These are phyloP conservation scores for Fonticula alba DNA, from an alignment of 78 protist genomes.

Conservation along the genomic window DNA sequence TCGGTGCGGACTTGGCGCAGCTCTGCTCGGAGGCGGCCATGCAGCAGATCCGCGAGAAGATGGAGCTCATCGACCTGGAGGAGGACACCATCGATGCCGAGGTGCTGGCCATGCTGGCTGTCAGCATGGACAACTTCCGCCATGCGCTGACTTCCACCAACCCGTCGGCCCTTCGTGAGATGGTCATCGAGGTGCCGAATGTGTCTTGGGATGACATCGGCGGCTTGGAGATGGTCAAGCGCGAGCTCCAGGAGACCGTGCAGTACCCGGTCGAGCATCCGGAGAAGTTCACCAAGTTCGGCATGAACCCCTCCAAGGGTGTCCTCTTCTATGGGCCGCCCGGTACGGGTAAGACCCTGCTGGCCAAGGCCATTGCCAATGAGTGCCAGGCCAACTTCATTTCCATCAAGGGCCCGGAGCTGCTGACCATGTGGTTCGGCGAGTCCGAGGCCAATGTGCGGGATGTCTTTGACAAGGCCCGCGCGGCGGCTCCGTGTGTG, in stretches of 20 bases:
- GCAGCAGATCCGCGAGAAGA: conserved; percentile 97
- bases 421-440: conserved; percentile 99
- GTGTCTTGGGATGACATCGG: conserved; percentile 99
- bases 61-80: conserved; percentile 97
- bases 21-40: conserved; percentile 98
- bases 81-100: conserved; percentile 97
- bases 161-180: conserved; percentile 99
- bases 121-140: conserved; percentile 71
- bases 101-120: conserved; percentile 87
- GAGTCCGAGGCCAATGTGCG: conserved; percentile 99
- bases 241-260: conserved; percentile 61
- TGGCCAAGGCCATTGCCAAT: conserved; percentile 99
- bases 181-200: conserved; percentile 96
- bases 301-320: conserved; percentile 93
- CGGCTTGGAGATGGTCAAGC: conserved; percentile 81
- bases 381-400: conserved; percentile 99
- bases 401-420: conserved; percentile 92
- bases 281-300: conserved; percentile 94
- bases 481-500: conserved; percentile 99
- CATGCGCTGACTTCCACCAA: conserved; percentile 70
- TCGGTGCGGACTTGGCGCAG: conserved; percentile 97
- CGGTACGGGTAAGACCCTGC: conserved; percentile 99
- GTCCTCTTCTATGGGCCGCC: conserved; percentile 99
- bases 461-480: conserved; percentile 98
- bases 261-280: conserved; percentile 99